These are phyloP conservation scores for Nitzschia sp. DNA, from an alignment of 108 stramenopile genomes.

Conservation along the genomic window DNA sequence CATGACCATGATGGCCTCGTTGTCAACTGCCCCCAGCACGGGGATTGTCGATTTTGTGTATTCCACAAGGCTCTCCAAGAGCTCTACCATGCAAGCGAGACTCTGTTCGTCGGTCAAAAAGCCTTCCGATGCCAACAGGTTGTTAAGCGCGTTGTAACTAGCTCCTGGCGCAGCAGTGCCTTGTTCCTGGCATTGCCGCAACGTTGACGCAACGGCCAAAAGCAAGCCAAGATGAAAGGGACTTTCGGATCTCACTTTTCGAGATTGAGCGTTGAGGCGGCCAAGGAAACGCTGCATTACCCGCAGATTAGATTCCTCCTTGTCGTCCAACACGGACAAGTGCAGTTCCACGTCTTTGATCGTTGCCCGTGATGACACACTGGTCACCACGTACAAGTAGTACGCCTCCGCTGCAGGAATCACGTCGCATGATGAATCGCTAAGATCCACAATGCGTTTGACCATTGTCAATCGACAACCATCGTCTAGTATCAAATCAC, in stretches of 20 bases:
- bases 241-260: background rate
- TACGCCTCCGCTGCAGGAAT: background rate
- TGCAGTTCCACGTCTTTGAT: background rate
- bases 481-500: no score
- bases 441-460: no score
- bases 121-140: background rate
- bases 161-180: no score
- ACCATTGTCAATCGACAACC: no score
- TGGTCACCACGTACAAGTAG: background rate
- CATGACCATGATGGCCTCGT: no score
- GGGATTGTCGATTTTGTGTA: no score
- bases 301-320: background rate
- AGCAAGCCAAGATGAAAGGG: constrained; percentile 1
- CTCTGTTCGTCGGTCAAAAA: background rate
- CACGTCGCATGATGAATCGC: background rate
- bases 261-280: background rate
- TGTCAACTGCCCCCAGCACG: no score
- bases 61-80: no score
- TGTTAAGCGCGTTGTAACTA: background rate
- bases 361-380: background rate
- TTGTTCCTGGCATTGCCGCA: background rate
- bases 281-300: background rate
- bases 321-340: background rate
- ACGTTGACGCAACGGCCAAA: background rate
- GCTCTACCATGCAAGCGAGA: background rate